A percentile compares a stretch with the other conserved stretches of the same genome.
Evolutionary conservation across 768 basidiomycete species (phyloP).

Genomic region (Mycena venus): DNA sequence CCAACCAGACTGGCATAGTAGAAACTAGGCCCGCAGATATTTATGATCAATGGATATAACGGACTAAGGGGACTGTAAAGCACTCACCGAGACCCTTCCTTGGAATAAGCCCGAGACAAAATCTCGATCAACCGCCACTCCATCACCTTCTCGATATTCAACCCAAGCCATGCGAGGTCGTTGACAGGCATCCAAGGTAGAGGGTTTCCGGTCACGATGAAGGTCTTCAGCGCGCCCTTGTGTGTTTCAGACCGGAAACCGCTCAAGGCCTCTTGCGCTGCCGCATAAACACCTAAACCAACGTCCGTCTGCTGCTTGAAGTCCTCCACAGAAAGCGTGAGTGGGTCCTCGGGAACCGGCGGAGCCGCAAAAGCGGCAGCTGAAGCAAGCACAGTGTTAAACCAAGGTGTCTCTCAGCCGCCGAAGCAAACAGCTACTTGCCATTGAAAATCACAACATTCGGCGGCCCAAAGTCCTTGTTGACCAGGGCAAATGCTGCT

Average conservation of each 20-base stretch:
- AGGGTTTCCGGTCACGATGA: conserved; percentile 48
- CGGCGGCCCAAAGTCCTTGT: conserved; percentile 54
- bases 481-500: conserved; percentile 52
- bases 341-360: conserved; percentile 33
- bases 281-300: conserved; percentile 37
- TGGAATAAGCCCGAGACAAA: conserved; percentile 35
- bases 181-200: conserved; percentile 38
- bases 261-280: conserved; percentile 43
- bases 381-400: background rate
- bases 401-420: too few relatives aligned
- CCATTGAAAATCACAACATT: conserved; percentile 65
- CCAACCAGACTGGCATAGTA: conserved; percentile 44
- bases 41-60: background rate
- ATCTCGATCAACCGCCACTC: conserved; percentile 38
- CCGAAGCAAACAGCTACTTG: too few relatives aligned
- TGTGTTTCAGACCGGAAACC: conserved; percentile 38
- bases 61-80: background rate
- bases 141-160: conserved; percentile 41
- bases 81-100: conserved; percentile 39
- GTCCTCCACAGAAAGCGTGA: conserved; percentile 39
- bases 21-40: conserved; percentile 35
- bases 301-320: conserved; percentile 33
- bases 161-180: conserved; percentile 17
- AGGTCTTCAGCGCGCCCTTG: conserved; percentile 42
- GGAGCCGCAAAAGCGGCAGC: background rate